phyloP scores from a whole-genome alignment of 2,329 filamentous ascomycete genomes.

The Venturia nashicola region DNA sequence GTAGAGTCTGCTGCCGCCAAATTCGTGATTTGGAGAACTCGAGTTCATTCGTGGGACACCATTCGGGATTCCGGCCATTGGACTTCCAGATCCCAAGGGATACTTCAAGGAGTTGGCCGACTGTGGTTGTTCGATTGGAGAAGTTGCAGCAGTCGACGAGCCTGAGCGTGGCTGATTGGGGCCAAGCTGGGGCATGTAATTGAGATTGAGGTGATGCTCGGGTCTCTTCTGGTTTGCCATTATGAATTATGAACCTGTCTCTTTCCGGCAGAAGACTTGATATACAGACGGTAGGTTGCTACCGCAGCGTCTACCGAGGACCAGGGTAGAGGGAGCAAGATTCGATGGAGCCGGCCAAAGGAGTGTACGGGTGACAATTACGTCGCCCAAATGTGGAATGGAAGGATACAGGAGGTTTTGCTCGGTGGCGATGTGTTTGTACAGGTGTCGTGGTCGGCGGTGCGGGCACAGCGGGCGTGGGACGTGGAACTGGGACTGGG shows the following conservation, averaged over 20 bases:
- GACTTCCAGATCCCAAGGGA: conserved; percentile 51
- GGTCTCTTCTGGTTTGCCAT: conserved; percentile 69
- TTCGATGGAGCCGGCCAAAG: conserved; percentile 28
- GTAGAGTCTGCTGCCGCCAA: conserved; percentile 61
- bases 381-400: conserved; percentile 20
- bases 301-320: conserved; percentile 21
- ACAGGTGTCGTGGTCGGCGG: conserved; percentile 5
- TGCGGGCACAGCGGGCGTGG: neutral
- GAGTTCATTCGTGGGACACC: conserved; percentile 55
- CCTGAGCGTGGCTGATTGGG: conserved; percentile 58
- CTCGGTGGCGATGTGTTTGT: conserved; percentile 12
- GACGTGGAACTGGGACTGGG: neutral
- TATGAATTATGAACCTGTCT: conserved; percentile 56
- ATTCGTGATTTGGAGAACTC: conserved; percentile 93
- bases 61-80: neutral
- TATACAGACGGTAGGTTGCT: conserved; percentile 13
- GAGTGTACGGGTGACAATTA: conserved; percentile 22
- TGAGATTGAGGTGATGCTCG: conserved; percentile 68
- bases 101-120: conserved; percentile 50
- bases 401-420: conserved; percentile 17
- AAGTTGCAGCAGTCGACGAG: conserved; percentile 69
- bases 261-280: conserved; percentile 9
- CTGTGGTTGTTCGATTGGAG: conserved; percentile 62
- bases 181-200: conserved; percentile 60
- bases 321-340: conserved; percentile 20